These are phyloP conservation scores for Radiomyces spectabilis DNA, from an alignment of 192 early-diverging fungal genomes.

Conservation along the genomic window DNA sequence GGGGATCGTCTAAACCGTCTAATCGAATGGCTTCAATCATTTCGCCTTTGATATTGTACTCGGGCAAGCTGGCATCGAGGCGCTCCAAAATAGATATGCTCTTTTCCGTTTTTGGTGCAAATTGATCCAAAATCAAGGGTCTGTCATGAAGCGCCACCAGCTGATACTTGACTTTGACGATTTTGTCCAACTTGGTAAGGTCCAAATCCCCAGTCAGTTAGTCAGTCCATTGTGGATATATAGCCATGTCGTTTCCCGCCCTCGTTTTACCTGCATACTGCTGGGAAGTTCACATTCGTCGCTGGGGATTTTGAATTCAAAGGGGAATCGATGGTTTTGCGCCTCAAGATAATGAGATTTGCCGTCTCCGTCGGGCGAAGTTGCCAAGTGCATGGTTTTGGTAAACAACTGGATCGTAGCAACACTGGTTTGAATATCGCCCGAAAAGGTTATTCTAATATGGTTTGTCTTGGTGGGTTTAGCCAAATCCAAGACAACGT, in stretches of 20 bases:
- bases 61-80: background rate
- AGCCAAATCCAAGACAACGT: slow-evolving; percentile 1
- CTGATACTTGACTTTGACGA: background rate
- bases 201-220: too few relatives aligned
- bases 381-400: background rate
- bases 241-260: too few relatives aligned
- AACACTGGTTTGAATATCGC: background rate
- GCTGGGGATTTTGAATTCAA: slow-evolving; percentile 1
- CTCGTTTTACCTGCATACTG: background rate
- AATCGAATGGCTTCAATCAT: background rate
- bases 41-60: background rate
- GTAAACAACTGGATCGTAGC: background rate
- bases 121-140: background rate
- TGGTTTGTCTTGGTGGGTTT: slow-evolving; percentile 7
- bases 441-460: slow-evolving; percentile 2
- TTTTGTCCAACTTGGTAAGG: background rate
- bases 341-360: slow-evolving; percentile 1
- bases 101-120: background rate
- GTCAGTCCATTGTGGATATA: too few relatives aligned
- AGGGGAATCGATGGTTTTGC: slow-evolving; percentile 6
- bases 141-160: background rate
- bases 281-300: background rate
- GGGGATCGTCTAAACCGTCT: background rate
- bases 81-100: background rate
- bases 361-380: background rate